Base-by-base conservation (phyloP, 2,329 filamentous ascomycete genomes). In the Exophiala mesophila region DNA sequence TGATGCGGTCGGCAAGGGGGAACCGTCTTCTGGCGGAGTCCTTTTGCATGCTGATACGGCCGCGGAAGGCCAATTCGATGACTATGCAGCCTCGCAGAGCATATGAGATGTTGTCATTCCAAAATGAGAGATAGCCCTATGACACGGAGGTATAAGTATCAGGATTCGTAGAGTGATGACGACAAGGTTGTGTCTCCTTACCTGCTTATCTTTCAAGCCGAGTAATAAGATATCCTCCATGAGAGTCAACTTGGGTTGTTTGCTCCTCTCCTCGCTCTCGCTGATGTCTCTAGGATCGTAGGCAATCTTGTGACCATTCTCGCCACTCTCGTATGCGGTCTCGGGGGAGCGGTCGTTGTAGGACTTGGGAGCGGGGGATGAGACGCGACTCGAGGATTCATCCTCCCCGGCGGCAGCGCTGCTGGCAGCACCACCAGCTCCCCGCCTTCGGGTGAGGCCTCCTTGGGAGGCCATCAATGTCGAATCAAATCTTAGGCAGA, bases 41-140 rank as follows among this genome's bases (percentile, higher is more conserved):
- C 67, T 94, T 96, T 66, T 97, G 88, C 92, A 98, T 98, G 77
- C 85, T 90, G 68, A 98, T 85, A 57, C 92, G 85, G 61, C 92
- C 92, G 53, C 92, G 79, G 69, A 98, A 94, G 51, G 92, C 92
- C 58, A 98, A 74, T 69, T 98, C 92, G 67, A 97, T 87, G 56
- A 98, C 92, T 64, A 98, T 98, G 70, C 92, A 98, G 62, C 92
- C 92, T 64, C 92, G 83, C 50, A 98, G 77, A 54, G 92, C 92
- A 66, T 98, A 98, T 47, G 89, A 96, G 61, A 98, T 98, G 71
- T 98, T 98, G 70, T 98, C 92, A 70, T 98, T 98, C 92, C 92
- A 98, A 70, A 98, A 98, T 20, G 90, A 97, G 52, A 98, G 81
- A 63, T 98, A 97, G 54, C 92, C 92, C 88, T 95, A 62, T n/a